These are phyloP conservation scores for Neonectria punicea DNA, from an alignment of 2,329 filamentous ascomycete species.

Conservation along the genomic window DNA sequence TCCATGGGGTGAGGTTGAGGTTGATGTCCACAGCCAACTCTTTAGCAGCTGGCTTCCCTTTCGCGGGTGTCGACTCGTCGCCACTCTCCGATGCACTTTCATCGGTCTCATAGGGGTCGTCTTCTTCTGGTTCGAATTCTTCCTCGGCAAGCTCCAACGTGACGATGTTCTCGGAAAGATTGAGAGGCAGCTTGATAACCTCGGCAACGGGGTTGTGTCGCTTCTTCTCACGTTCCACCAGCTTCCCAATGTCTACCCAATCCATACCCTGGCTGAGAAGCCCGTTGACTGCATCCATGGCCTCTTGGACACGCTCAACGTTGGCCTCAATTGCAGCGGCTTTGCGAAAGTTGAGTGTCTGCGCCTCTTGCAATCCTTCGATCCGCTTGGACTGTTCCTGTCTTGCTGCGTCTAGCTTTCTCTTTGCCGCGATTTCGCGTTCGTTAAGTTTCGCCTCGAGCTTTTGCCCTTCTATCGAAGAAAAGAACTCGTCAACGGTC, in stretches of 20 bases:
- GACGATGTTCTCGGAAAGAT: slow-evolving; percentile 88
- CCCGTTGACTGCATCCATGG: slow-evolving; percentile 90
- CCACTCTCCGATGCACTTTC: slow-evolving; percentile 63
- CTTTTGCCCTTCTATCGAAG: slow-evolving; percentile 93
- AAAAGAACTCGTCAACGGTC: slow-evolving; percentile 97
- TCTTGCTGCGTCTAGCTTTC: slow-evolving; percentile 85
- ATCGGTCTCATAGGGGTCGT: slow-evolving; percentile 72
- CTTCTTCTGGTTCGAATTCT: slow-evolving; percentile 69
- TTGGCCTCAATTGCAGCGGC: slow-evolving; percentile 93
- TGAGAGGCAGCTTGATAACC: slow-evolving; percentile 87
- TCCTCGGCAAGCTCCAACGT: slow-evolving; percentile 82
- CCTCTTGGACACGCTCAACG: slow-evolving; percentile 89
- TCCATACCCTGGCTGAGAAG: slow-evolving; percentile 96
- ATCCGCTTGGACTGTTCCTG: slow-evolving; percentile 87
- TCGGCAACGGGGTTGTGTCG: slow-evolving; percentile 85
- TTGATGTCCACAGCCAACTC: slow-evolving; percentile 84
- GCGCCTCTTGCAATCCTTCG: slow-evolving; percentile 82
- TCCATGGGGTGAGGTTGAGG: slow-evolving; percentile 83
- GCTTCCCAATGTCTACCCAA: slow-evolving; percentile 88
- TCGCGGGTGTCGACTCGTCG: slow-evolving; percentile 47
- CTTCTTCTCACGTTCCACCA: slow-evolving; percentile 88
- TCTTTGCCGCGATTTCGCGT: slow-evolving; percentile 81
- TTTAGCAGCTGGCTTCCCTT: slow-evolving; percentile 59
- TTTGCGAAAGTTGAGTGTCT: slow-evolving; percentile 86
- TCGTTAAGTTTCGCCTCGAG: slow-evolving; percentile 86